A percentile compares a stretch with the other conserved stretches of the same genome.
Conservation (phyloP, 2,329 filamentous ascomycete species). For the Penicillium fuscoglaucum region DNA sequence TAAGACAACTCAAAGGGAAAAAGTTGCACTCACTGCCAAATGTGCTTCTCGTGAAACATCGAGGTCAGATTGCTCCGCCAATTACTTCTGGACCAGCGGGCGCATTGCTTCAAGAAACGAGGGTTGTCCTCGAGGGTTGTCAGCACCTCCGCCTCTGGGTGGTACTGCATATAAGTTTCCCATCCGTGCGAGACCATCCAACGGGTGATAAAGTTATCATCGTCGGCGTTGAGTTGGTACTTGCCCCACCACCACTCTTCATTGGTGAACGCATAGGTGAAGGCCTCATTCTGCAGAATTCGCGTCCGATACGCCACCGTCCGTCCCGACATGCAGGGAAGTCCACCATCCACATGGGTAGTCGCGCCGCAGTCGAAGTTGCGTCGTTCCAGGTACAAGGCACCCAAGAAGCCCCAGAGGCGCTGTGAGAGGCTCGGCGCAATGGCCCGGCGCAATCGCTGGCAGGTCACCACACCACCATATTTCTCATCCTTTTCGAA, state of each 20-base stretch:
- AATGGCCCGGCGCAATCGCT: slow-evolving; percentile 73
- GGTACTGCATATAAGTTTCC: slow-evolving; percentile 95
- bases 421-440: slow-evolving; percentile 59
- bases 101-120: slow-evolving; percentile 90
- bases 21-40: slow-evolving; percentile 73
- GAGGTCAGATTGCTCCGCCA: slow-evolving; percentile 97
- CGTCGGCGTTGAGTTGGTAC: slow-evolving; percentile 90
- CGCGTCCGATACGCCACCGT: slow-evolving; percentile 89
- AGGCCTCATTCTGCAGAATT: slow-evolving; percentile 81
- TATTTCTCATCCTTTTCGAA: slow-evolving; percentile 77
- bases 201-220: slow-evolving; percentile 96
- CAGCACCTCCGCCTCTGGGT: slow-evolving; percentile 84
- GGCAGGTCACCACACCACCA: slow-evolving; percentile 89
- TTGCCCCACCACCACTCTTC: slow-evolving; percentile 78
- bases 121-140: slow-evolving; percentile 87
- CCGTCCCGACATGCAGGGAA: slow-evolving; percentile 94
- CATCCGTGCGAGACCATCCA: slow-evolving; percentile 91
- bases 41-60: slow-evolving; percentile 76
- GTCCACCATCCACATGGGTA: slow-evolving; percentile 89
- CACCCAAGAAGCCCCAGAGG: slow-evolving; percentile 85
- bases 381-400: slow-evolving; percentile 86
- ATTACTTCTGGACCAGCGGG: slow-evolving; percentile 94
- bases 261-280: slow-evolving; percentile 85
- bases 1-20: background rate
- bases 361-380: slow-evolving; percentile 98